Evolutionary conservation across 2,329 filamentous ascomycete species (phyloP).

Genomic region (Fusarium foetens): DNA sequence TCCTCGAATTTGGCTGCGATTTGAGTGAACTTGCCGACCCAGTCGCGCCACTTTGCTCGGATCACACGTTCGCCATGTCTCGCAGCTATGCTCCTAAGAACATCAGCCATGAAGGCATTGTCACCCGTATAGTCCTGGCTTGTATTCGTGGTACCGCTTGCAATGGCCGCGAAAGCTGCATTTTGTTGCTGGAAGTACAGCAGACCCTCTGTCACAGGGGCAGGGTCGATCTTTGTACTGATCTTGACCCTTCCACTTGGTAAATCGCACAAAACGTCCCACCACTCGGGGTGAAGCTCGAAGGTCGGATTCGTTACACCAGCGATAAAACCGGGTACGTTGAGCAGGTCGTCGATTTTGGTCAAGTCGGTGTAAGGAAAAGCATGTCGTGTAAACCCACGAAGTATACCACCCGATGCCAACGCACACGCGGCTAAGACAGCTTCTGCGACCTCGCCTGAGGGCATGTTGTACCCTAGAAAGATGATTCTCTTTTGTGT

Average conservation of each 20-base stretch:
- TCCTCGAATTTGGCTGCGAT: constrained; percentile 96
- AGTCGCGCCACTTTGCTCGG: constrained; percentile 91
- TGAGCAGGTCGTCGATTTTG: constrained; percentile 95
- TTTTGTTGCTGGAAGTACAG: constrained; percentile 88
- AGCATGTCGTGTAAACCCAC: constrained; percentile 94
- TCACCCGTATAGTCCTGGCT: constrained; percentile 83
- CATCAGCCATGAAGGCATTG: constrained; percentile 85
- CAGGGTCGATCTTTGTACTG: constrained; percentile 84
- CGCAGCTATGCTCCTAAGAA: constrained; percentile 83
- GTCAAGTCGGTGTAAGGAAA: constrained; percentile 98
- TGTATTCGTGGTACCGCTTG: constrained; percentile 54
- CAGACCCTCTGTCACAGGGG: constrained; percentile 84
- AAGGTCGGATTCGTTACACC: constrained; percentile 98
- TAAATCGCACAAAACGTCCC: constrained; percentile 95
- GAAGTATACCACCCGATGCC: constrained; percentile 88
- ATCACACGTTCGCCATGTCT: constrained; percentile 91
- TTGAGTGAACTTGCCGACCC: constrained; percentile 93
- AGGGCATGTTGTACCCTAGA: constrained; percentile 92
- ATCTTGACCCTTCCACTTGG: constrained; percentile 95
- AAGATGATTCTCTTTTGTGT: constrained; percentile 98
- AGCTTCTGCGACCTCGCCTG: constrained; percentile 96
- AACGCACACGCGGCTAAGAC: constrained; percentile 96
- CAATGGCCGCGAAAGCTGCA: constrained; percentile 63
- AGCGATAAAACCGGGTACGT: constrained; percentile 96
- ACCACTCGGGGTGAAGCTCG: constrained; percentile 95